Evolutionary conservation across 257 asterid species (phyloP).

Genomic region (Galeopsis tetrahit): DNA sequence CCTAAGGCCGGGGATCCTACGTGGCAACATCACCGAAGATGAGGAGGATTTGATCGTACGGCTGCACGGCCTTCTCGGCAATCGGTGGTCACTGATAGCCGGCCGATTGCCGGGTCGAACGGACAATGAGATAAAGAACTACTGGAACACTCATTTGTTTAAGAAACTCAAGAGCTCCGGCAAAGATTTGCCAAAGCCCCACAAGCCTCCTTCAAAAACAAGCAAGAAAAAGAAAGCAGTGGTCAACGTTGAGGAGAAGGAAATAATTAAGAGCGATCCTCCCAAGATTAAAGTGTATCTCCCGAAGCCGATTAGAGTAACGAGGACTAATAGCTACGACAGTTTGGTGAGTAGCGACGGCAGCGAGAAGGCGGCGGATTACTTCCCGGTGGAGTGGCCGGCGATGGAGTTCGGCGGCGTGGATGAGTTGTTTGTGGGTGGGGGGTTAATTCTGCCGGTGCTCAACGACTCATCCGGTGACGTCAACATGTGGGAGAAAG

Average conservation of each 20-base stretch:
- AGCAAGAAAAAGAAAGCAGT: background rate
- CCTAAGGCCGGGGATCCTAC: conserved; percentile 69
- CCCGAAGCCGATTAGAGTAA: conserved; percentile 61
- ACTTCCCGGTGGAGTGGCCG: conserved; percentile 38
- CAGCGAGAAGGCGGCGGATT: conserved; percentile 28
- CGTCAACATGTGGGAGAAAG: conserved; percentile 44
- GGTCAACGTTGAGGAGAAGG: background rate
- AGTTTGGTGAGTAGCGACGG: conserved; percentile 45
- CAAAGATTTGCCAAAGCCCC: background rate
- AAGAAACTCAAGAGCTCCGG: conserved; percentile 47
- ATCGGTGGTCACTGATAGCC: conserved; percentile 81
- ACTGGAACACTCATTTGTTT: conserved; percentile 71
- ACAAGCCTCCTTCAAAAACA: no score
- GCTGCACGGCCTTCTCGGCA: conserved; percentile 67
- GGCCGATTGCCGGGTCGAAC: conserved; percentile 83
- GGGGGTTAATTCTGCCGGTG: background rate
- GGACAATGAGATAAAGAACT: conserved; percentile 76
- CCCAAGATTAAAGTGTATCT: conserved; percentile 37
- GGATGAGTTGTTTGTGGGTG: conserved; percentile 27
- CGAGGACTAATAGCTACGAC: conserved; percentile 47
- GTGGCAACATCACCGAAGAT: conserved; percentile 69
- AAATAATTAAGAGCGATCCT: background rate
- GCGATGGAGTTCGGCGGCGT: conserved; percentile 29
- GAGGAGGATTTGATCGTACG: conserved; percentile 77
- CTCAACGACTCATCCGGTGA: conserved; percentile 36